Conservation (phyloP, 225 moss, liverwort and hornwort genomes). For the Thuidium tamariscinum region DNA sequence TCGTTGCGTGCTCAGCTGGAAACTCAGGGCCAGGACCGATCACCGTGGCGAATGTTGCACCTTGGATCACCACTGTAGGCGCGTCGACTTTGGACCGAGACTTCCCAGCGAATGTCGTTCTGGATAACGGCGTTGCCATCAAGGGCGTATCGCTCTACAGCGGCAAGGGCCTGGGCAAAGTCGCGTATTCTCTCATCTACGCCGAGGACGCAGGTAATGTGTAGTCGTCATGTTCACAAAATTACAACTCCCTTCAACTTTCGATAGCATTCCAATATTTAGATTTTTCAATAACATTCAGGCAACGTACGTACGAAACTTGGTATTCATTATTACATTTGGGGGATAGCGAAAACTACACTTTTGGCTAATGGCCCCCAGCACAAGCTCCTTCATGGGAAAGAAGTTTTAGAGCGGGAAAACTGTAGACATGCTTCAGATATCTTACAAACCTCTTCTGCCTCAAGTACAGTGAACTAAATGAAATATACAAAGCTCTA, state of each 20-base stretch:
- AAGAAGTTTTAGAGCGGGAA: not conserved
- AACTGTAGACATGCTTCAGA: not conserved
- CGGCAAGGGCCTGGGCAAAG: conserved; percentile 42
- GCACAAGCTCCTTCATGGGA: not conserved
- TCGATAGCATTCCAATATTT: not conserved
- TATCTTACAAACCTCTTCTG: not conserved
- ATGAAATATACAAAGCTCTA: not conserved
- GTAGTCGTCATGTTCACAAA: not conserved
- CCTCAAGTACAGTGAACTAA: not conserved
- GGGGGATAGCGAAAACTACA: not conserved
- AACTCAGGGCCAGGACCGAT: conserved; percentile 31
- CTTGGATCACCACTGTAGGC: conserved; percentile 70
- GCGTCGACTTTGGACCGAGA: conserved; percentile 50
- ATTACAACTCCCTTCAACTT: not conserved
- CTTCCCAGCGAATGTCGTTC: conserved; percentile 41
- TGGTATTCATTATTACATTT: not conserved
- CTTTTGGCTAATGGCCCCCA: not conserved
- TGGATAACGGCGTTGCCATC: conserved; percentile 38
- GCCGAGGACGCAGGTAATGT: conserved; percentile 32
- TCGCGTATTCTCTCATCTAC: conserved; percentile 45
- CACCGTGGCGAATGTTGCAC: conserved; percentile 46
- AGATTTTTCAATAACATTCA: not conserved
- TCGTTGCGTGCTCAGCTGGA: conserved; percentile 51
- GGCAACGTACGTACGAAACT: not conserved
- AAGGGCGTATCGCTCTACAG: conserved; percentile 78